Evolutionary conservation across 805 yeast genomes (phyloP), one percentile per base, ranked within the genome.

Genomic region (Candida piceae): DNA sequence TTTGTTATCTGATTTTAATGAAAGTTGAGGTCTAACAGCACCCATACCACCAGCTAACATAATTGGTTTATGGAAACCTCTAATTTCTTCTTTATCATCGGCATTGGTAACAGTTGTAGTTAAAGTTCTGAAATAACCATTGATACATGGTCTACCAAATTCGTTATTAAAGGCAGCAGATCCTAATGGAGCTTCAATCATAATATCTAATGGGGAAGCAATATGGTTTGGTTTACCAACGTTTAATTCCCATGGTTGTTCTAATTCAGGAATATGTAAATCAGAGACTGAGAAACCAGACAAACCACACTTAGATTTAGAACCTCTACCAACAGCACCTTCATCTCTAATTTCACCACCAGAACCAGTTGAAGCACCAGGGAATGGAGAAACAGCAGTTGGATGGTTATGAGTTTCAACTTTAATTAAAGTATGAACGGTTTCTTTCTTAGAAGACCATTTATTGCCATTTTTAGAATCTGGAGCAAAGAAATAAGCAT

Each of bases 261-360:
- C 72, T 55, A 78, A 74, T 16, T 69, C 77, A 32, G 98, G 98
- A 51, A 93, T 89, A 46, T 76, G 70, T 60, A 93, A 72, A 63
- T 93, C 97, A 27, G 95, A 81, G 16, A 88, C 96, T 9, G 94
- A 75, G 63, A 80, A 93, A 7, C 99, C 99, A 29, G 95, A 72
- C 44, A 93, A 70, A 38, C 99, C 99, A 57, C 97, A 95, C 66
- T 93, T 90, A 30, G 97, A 78, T 63, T 87, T 87, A 18, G 97
- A 90, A 31, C 99, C 99, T 62, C 97, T 79, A 46, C 99, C 99
- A 18, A 93, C 96, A 21, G 99, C 98, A 67, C 97, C 98, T 68
- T 93, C 99, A 64, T 93, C 99, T 73, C 99, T 85, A 55, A 93
- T 93, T 66, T 93, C 99, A 69, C 99, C 99, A 62, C 99, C 99